Conservation (phyloP, 1,139 yeast genomes). For the Geotrichum histeridarum region DNA sequence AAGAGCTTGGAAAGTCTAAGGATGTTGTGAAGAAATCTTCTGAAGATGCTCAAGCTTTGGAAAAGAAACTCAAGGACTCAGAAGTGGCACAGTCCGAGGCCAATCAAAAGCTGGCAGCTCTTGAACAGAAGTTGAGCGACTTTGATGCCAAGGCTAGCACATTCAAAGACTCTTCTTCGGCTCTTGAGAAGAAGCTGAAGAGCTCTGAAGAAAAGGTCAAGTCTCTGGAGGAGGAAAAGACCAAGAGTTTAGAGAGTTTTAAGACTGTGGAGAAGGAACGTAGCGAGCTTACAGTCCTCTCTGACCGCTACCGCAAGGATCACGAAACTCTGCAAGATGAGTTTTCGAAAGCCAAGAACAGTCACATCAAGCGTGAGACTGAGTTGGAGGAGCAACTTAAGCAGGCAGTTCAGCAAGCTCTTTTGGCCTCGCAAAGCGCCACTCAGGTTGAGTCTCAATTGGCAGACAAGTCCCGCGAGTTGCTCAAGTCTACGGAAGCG, state of each 20-base stretch:
- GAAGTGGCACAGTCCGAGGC: slow-evolving; percentile 4
- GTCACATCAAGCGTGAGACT: slow-evolving; percentile 14
- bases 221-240: background rate
- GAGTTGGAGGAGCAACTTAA: slow-evolving; percentile 16
- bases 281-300: slow-evolving; percentile 7
- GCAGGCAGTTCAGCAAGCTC: slow-evolving; percentile 20
- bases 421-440: slow-evolving; percentile 16
- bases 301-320: slow-evolving; percentile 12
- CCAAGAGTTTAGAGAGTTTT: background rate
- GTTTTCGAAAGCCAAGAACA: slow-evolving; percentile 11
- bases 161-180: background rate
- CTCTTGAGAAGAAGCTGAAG: slow-evolving; percentile 1
- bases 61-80: slow-evolving; percentile 22
- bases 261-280: slow-evolving; percentile 10
- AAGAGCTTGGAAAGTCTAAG: too few relatives aligned
- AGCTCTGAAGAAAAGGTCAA: slow-evolving; percentile 28
- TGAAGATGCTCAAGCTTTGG: background rate
- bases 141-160: background rate
- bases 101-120: background rate
- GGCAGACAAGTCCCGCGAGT: slow-evolving; percentile 17
- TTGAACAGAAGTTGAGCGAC: background rate
- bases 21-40: background rate
- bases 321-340: slow-evolving; percentile 16
- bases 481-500: slow-evolving; percentile 19
- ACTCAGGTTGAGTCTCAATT: slow-evolving; percentile 17